Conservation (phyloP, 768 basidiomycete genomes). For the Mycena leptocephala region DNA sequence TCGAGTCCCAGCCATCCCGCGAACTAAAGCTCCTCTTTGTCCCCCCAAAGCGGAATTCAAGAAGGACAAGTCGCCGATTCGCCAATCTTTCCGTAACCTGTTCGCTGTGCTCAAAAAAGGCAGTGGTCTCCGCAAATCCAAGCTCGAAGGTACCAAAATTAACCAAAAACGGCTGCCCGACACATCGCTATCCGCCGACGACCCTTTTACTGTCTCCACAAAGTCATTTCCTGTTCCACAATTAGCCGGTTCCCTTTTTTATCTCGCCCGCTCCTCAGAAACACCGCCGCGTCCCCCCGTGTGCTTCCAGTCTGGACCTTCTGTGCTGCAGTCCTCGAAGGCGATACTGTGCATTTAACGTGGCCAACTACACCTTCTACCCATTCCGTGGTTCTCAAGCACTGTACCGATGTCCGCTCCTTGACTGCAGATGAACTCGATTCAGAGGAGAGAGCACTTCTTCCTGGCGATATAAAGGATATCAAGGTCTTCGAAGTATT, state of each 20-base stretch:
- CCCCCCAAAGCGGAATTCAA: slow-evolving; percentile 29
- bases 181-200: neutral
- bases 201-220: slow-evolving; percentile 22
- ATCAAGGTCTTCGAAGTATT: slow-evolving; percentile 77
- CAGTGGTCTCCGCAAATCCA: slow-evolving; percentile 30
- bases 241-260: slow-evolving; percentile 29
- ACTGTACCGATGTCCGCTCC: slow-evolving; percentile 79
- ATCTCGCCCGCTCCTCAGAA: slow-evolving; percentile 26
- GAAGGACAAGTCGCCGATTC: slow-evolving; percentile 70
- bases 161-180: neutral
- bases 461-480: slow-evolving; percentile 61
- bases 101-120: slow-evolving; percentile 61
- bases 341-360: slow-evolving; percentile 39
- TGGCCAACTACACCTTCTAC: slow-evolving; percentile 47
- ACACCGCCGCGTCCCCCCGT: neutral
- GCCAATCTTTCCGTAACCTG: slow-evolving; percentile 76
- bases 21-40: slow-evolving; percentile 36
- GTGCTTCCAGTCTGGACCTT: slow-evolving; percentile 29
- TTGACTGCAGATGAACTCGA: slow-evolving; percentile 60
- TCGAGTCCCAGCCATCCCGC: slow-evolving; percentile 9
- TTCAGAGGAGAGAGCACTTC: slow-evolving; percentile 59
- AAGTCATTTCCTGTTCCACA: slow-evolving; percentile 24
- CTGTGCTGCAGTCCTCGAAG: slow-evolving; percentile 33
- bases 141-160: slow-evolving; percentile 56
- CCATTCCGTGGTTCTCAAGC: slow-evolving; percentile 64